These are phyloP conservation scores for Gracilaria gracilis DNA, from an alignment of 23 red algal species.

Conservation along the genomic window DNA sequence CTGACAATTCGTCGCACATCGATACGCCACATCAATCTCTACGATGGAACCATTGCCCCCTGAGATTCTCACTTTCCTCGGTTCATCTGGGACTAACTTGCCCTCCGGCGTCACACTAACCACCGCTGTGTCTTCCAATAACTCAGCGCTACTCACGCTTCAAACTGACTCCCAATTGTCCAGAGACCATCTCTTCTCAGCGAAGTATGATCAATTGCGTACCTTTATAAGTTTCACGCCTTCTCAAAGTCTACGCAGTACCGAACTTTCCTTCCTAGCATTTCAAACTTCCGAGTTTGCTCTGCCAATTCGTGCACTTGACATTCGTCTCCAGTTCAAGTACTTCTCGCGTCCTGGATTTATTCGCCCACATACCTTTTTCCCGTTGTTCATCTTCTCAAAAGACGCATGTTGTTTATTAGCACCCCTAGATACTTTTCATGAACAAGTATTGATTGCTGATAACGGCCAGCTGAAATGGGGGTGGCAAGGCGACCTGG, in stretches of 20 bases:
- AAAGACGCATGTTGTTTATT: conserved; percentile 20
- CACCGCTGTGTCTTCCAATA: neutral
- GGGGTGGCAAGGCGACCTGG: conserved; percentile 64
- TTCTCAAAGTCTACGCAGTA: neutral
- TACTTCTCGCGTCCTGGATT: conserved; percentile 57
- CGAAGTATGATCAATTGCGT: conserved; percentile 11
- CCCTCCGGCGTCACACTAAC: neutral
- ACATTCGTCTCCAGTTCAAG: conserved; percentile 31
- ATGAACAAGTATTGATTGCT: conserved; percentile 57
- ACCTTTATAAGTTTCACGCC: neutral
- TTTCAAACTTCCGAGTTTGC: conserved; percentile 64
- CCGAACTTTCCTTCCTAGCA: conserved; percentile 52
- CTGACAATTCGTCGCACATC: neutral
- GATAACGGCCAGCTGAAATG: conserved; percentile 36
- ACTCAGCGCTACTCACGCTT: neutral
- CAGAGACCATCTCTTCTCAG: neutral
- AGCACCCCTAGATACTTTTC: conserved; percentile 59
- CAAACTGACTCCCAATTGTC: neutral
- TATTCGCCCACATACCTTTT: conserved; percentile 53
- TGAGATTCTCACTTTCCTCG: neutral
- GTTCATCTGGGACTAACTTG: neutral
- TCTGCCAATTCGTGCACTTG: conserved; percentile 44
- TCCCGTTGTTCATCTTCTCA: conserved; percentile 43
- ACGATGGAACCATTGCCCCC: neutral
- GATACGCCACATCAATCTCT: neutral